These are phyloP conservation scores for Cyberlindnera mississippiensis DNA, from an alignment of 805 yeast genomes.

Conservation along the genomic window DNA sequence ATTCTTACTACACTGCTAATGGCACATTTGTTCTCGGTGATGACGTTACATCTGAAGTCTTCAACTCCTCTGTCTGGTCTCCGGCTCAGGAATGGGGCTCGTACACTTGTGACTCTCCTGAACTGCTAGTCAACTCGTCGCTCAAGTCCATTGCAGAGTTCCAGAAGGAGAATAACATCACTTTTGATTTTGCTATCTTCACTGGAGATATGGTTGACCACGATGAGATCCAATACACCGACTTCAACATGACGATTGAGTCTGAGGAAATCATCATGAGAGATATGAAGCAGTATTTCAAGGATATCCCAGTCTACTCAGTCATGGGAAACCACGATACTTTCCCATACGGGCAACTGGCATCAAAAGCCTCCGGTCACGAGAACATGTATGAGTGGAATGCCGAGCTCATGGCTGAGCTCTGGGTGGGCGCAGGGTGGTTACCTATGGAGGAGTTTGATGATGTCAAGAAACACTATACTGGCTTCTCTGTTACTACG, in stretches of 20 bases:
- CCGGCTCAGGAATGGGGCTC: constrained; percentile 63
- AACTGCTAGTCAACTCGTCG: constrained; percentile 54
- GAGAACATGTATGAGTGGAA: constrained; percentile 43
- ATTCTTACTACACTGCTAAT: constrained; percentile 29
- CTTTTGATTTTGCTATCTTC: constrained; percentile 59
- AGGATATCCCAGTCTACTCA: constrained; percentile 54
- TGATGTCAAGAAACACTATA: constrained; percentile 43
- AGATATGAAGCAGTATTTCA: constrained; percentile 47
- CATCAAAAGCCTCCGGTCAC: constrained; percentile 46
- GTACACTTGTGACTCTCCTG: constrained; percentile 66
- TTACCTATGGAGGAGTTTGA: constrained; percentile 16
- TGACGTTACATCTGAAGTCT: constrained; percentile 22
- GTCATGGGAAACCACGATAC: constrained; percentile 71
- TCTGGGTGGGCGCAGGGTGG: constrained; percentile 49
- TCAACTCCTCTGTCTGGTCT: constrained; percentile 36
- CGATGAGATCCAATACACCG: constrained; percentile 46
- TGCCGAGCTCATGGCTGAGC: constrained; percentile 42
- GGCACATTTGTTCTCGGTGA: constrained; percentile 33
- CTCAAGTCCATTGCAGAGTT: constrained; percentile 40
- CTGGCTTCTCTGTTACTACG: constrained; percentile 58
- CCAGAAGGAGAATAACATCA: constrained; percentile 30
- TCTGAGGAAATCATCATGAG: constrained; percentile 52
- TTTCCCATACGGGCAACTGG: constrained; percentile 65
- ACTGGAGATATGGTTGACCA: constrained; percentile 78
- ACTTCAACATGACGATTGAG: constrained; percentile 41